A percentile compares a stretch with the other conserved stretches of the same genome.
These are phyloP conservation scores for Ophiostoma pallidulum DNA, from an alignment of 2,329 filamentous ascomycete genomes.

Conservation along the genomic window DNA sequence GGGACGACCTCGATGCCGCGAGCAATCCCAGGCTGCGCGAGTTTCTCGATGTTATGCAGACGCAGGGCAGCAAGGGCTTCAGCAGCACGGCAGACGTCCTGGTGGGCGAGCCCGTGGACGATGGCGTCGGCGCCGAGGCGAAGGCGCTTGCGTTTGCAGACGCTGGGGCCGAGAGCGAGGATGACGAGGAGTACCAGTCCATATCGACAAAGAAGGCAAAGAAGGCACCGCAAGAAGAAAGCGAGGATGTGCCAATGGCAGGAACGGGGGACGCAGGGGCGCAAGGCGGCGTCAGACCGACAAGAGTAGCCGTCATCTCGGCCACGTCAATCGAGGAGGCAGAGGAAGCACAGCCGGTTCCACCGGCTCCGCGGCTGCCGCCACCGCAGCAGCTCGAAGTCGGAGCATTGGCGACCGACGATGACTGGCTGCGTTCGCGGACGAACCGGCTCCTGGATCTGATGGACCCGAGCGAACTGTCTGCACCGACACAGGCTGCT, in stretches of 20 bases:
- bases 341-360: constrained; percentile 7
- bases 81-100: constrained; percentile 16
- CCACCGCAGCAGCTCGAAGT: constrained; percentile 6
- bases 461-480: constrained; percentile 59
- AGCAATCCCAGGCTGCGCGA: constrained; percentile 76
- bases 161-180: constrained; percentile 54
- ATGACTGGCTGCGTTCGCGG: constrained; percentile 83
- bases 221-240: constrained; percentile 10
- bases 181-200: constrained; percentile 67
- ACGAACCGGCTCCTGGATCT: constrained; percentile 82
- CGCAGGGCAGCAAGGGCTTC: constrained; percentile 30
- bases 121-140: not conserved
- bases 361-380: not conserved
- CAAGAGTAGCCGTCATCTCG: constrained; percentile 12
- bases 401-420: constrained; percentile 49
- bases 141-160: constrained; percentile 15
- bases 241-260: constrained; percentile 5
- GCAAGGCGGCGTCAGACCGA: not conserved
- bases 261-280: not conserved
- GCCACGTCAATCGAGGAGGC: constrained; percentile 13
- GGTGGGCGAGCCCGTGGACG: constrained; percentile 2
- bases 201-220: constrained; percentile 44
- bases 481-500: constrained; percentile 10
- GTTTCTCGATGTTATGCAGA: constrained; percentile 74
- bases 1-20: constrained; percentile 42